Evolutionary conservation across 345 rosid genomes (phyloP), one percentile per base, ranked within the genome.

Genomic region (Conringia planisiliqua): DNA sequence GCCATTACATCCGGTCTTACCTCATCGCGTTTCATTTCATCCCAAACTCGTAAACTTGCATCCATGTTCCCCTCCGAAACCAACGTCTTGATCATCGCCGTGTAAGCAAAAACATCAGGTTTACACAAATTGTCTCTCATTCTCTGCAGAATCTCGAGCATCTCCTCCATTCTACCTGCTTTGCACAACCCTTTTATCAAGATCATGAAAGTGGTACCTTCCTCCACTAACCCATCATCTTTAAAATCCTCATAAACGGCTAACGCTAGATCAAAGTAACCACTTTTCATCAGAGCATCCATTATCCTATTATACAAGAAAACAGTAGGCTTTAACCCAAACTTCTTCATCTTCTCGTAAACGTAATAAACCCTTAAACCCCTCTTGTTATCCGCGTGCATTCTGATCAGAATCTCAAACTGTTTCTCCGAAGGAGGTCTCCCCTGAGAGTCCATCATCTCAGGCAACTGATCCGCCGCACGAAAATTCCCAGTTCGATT

Each of bases 21-120:
- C 52, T 82, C 74, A 72, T 93, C 98, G 4, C 60, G 68, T 69
- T 18, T 84, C 97, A 89, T 89, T 56, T 94, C 97, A 63, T 87
- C 87, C 98, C 98, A 94, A 56, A 94, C 90, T 73, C 48, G 72
- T 81, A 87, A 75, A 75, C 92, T 74, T 3, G 87, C 97, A 62
- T 91, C 96, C 79, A 90, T 76, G 63, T 90, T 85, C 67, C 89
- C 93, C 62, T 74, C 83, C 0, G 81, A 80, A 78, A 84, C 85
- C 84, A 94, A 68, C n/a, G 83, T 72, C 75, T 73, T 85, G 39
- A 90, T 48, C 90, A 91, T 88, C 1, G 98, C 90, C 0, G 98
- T 91, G 44, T 86, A 91, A 0, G 97, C 98, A 81, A 91, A 94
- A 32, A 94, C 89, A 78, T 94, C 97, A 0, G 97, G 97, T 42